Conservation (phyloP, 225 moss, liverwort and hornwort species). For the Asterella californica region DNA sequence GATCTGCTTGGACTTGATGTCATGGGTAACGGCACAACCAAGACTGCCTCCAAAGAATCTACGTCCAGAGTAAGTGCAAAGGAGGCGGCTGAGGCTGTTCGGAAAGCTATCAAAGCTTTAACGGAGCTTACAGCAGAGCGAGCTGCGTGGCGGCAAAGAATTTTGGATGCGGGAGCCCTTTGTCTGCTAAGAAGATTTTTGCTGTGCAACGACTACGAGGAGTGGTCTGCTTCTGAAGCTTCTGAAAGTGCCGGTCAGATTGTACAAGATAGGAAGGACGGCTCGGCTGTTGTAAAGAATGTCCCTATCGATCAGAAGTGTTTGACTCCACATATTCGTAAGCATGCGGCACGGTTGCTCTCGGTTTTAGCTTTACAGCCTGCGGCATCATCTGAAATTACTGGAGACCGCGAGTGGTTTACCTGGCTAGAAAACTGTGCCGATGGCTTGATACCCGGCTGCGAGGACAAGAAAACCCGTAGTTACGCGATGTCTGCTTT, state of each 20-base stretch:
- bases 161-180: slow-evolving; percentile 85
- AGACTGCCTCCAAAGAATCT: slow-evolving; percentile 43
- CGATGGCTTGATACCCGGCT: slow-evolving; percentile 46
- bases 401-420: slow-evolving; percentile 61
- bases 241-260: slow-evolving; percentile 29
- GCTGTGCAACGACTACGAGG: slow-evolving; percentile 78
- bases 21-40: slow-evolving; percentile 47
- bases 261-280: slow-evolving; percentile 20
- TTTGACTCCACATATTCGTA: slow-evolving; percentile 67
- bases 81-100: slow-evolving; percentile 81
- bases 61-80: slow-evolving; percentile 71
- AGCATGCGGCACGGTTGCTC: slow-evolving; percentile 79
- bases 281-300: background rate
- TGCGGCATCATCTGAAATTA: slow-evolving; percentile 59
- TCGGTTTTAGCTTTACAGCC: slow-evolving; percentile 74
- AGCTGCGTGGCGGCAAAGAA: slow-evolving; percentile 67
- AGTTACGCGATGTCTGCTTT: slow-evolving; percentile 76
- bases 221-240: slow-evolving; percentile 78
- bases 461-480: slow-evolving; percentile 56
- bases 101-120: slow-evolving; percentile 83
- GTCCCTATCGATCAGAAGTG: slow-evolving; percentile 12
- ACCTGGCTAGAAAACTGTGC: slow-evolving; percentile 86
- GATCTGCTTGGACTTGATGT: slow-evolving; percentile 89
- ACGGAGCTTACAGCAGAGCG: slow-evolving; percentile 92
- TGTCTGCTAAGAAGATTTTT: slow-evolving; percentile 74